phyloP scores from a whole-genome alignment of 192 early-diverging fungal species.

The Umbelopsis vinacea region DNA sequence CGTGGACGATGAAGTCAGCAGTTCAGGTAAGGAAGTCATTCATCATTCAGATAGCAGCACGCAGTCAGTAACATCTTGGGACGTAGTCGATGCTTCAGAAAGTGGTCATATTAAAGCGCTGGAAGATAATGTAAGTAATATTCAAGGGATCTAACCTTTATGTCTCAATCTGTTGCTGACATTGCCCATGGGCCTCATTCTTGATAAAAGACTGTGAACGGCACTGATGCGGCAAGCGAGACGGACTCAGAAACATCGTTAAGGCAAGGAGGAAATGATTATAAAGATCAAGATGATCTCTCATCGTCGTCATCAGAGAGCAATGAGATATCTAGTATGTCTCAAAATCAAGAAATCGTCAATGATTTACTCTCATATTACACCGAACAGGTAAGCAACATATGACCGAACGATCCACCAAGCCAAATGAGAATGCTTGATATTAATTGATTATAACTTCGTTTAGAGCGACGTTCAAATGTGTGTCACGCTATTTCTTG shows the following conservation, averaged over 20 bases:
- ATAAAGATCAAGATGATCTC: constrained; percentile 25
- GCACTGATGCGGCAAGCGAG: neutral
- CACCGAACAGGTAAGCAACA: constrained; percentile 63
- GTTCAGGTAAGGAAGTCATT: neutral
- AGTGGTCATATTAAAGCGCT: neutral
- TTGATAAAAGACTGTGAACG: neutral
- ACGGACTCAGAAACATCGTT: constrained; percentile 18
- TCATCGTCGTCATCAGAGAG: constrained; percentile 11
- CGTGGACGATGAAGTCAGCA: neutral
- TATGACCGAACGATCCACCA: no score
- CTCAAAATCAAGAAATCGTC: constrained; percentile 54
- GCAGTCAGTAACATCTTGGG: neutral
- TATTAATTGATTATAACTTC: neutral
- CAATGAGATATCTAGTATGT: constrained; percentile 33
- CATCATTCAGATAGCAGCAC: neutral
- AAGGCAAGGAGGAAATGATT: constrained; percentile 2
- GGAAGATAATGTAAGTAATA: neutral
- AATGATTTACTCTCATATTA: constrained; percentile 69
- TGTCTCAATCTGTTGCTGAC: neutral
- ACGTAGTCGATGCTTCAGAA: neutral
- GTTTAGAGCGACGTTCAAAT: constrained; percentile 74
- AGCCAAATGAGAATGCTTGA: no score
- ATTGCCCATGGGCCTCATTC: neutral
- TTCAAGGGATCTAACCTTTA: neutral
- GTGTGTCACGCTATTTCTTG: constrained; percentile 71